Conservation (phyloP, 1,284 basidiomycete species). For the Leccinum variabile region DNA sequence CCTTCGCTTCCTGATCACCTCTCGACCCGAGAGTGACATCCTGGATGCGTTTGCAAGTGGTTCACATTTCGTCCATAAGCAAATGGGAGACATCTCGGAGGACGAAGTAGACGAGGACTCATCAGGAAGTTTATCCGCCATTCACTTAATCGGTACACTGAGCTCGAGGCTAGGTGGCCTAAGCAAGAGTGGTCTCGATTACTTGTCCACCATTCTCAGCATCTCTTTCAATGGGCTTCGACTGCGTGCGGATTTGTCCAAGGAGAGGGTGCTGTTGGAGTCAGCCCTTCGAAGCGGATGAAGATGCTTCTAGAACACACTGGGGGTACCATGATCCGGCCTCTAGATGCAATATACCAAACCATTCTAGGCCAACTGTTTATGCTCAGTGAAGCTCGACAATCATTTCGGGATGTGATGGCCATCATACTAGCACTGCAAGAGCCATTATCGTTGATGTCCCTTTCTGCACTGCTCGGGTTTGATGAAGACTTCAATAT, state of each 20-base stretch:
- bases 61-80: neutral
- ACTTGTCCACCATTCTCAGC: neutral
- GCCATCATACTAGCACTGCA: neutral
- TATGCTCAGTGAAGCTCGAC: neutral
- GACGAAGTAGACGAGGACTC: neutral
- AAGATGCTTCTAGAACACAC: neutral
- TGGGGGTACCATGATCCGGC: neutral
- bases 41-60: neutral
- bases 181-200: neutral
- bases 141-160: neutral
- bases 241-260: neutral
- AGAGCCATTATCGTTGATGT: neutral
- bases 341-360: neutral
- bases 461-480: neutral
- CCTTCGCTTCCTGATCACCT: neutral
- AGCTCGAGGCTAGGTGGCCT: neutral
- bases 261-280: neutral
- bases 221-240: neutral
- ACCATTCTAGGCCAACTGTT: neutral
- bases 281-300: neutral
- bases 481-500: neutral
- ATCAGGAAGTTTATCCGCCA: neutral
- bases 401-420: neutral
- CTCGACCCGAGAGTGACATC: neutral
- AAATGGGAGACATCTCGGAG: neutral